Percentiles rank a stretch among this genome's conserved stretches.
Conservation (phyloP, 1,284 basidiomycete genomes). For the Irpex sp. region DNA sequence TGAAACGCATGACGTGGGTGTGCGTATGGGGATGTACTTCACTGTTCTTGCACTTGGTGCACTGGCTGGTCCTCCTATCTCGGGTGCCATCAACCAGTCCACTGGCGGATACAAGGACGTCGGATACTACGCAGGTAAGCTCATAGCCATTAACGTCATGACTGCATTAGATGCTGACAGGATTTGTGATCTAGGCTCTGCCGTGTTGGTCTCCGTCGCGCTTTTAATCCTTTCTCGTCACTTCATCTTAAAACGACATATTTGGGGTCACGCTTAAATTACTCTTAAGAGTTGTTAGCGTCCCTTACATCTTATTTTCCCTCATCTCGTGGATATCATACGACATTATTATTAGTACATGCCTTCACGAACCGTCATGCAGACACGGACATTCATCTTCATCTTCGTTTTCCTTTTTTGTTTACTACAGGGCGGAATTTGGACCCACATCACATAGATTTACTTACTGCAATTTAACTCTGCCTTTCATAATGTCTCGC, state of each 20-base stretch:
- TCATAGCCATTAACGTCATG: neutral
- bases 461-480: no score
- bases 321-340: neutral
- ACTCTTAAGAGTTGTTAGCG: neutral
- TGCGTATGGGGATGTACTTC: slow-evolving; percentile 55
- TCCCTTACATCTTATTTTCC: neutral
- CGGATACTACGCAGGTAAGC: slow-evolving; percentile 58
- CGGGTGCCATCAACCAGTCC: slow-evolving; percentile 47
- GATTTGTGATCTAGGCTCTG: neutral
- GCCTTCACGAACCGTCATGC: neutral
- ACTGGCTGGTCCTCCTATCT: slow-evolving; percentile 54
- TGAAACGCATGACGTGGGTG: slow-evolving; percentile 53
- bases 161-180: neutral
- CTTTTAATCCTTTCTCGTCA: slow-evolving; percentile 9
- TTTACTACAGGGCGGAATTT: no score
- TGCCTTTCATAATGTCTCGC: no score
- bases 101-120: slow-evolving; percentile 46
- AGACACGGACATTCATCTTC: neutral
- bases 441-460: no score
- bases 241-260: slow-evolving; percentile 3
- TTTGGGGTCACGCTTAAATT: slow-evolving; percentile 6
- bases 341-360: neutral
- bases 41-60: slow-evolving; percentile 46
- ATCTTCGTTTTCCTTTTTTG: no score
- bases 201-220: slow-evolving; percentile 8